A percentile compares a stretch with the other conserved stretches of the same genome.
Conservation (phyloP, 257 asterid genomes). For the Fraxinus americana region DNA sequence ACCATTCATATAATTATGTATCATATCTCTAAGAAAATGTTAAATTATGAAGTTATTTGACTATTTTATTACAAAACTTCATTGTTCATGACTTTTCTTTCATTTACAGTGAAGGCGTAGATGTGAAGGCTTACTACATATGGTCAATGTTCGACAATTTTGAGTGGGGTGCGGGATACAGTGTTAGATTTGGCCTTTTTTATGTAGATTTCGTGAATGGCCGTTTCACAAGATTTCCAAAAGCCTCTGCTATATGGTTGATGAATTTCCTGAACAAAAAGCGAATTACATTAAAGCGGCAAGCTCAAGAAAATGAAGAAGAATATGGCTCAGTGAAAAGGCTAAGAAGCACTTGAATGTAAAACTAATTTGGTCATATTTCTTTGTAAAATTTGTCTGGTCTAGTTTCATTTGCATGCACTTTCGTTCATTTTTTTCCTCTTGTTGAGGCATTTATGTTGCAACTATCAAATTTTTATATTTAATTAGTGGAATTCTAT, state of each 20-base stretch:
- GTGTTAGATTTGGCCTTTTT: slow-evolving; percentile 15
- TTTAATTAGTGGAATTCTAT: too few species aligned
- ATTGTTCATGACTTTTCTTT: neutral
- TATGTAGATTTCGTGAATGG: slow-evolving; percentile 3
- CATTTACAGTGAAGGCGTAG: neutral
- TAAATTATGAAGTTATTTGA: too few species aligned
- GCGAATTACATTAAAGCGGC: neutral
- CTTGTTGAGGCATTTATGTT: too few species aligned
- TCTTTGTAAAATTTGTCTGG: too few species aligned
- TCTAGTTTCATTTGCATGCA: too few species aligned
- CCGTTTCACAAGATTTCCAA: slow-evolving; percentile 5
- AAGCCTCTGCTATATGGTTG: too few species aligned
- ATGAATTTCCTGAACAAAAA: neutral
- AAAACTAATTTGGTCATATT: too few species aligned
- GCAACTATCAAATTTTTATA: too few species aligned
- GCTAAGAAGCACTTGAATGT: neutral
- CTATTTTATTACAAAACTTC: neutral
- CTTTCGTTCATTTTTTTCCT: too few species aligned
- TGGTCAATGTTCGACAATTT: slow-evolving; percentile 20
- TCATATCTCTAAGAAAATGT: too few species aligned
- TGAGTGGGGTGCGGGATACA: slow-evolving; percentile 14
- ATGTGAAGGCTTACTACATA: slow-evolving; percentile 4
- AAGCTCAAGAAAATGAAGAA: neutral
- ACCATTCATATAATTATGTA: too few species aligned
- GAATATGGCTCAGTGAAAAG: neutral